phyloP scores from a whole-genome alignment of 208 protist species.

The Balamuthia mandrillaris region DNA sequence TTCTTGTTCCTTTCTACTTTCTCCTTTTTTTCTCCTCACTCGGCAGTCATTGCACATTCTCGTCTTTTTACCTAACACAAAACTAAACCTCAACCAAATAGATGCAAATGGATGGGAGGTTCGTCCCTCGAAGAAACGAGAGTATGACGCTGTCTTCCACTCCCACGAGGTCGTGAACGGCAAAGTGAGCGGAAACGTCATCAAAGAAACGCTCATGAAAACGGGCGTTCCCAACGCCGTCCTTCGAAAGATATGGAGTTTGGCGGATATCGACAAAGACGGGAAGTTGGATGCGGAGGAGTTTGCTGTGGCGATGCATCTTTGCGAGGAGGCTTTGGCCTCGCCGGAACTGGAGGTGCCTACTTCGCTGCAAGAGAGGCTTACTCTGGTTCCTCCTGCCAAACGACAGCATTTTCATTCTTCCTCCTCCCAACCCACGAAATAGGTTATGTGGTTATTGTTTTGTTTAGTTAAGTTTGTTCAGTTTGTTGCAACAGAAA shows the following conservation, averaged over 20 bases:
- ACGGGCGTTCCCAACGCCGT: constrained; percentile 44
- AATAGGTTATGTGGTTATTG: no score
- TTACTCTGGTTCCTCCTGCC: no score
- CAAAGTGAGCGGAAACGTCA: constrained; percentile 36
- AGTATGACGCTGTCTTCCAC: neutral
- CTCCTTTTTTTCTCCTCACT: neutral
- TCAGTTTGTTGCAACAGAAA: no score
- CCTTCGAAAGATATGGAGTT: constrained; percentile 53
- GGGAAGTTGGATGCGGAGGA: constrained; percentile 55
- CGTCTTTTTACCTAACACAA: no score
- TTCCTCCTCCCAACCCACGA: no score
- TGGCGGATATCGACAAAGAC: constrained; percentile 63
- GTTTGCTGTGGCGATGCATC: constrained; percentile 54
- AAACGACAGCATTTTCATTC: no score
- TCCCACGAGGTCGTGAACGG: constrained; percentile 36
- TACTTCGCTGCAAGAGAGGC: neutral
- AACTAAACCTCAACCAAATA: no score
- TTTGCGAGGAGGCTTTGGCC: neutral
- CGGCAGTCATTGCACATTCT: neutral
- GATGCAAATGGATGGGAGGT: neutral
- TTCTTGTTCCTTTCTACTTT: neutral
- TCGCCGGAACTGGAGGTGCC: neutral
- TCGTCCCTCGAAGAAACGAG: neutral
- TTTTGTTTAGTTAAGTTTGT: no score
- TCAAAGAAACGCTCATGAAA: constrained; percentile 39